Evolutionary conservation across 1,284 basidiomycete species (phyloP).

Genomic region (Sanghuangporus baumii): DNA sequence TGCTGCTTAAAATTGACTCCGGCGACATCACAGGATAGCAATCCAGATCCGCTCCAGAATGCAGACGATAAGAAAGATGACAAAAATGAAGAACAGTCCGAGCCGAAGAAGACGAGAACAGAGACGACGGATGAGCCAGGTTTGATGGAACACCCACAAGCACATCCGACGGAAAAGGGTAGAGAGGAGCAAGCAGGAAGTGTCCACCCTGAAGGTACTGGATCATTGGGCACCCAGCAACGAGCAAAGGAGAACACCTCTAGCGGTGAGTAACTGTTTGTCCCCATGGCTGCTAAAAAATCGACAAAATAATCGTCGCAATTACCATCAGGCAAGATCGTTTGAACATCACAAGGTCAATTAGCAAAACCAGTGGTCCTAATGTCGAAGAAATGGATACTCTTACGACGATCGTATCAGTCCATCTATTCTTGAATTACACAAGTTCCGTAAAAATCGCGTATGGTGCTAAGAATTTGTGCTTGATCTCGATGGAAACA

Average conservation of each 20-base stretch:
- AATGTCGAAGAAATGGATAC: too few species aligned
- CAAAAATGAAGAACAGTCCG: not conserved
- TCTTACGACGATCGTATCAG: too few species aligned
- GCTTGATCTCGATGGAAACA: too few species aligned
- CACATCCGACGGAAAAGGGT: constrained; percentile 23
- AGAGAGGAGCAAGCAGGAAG: constrained; percentile 26
- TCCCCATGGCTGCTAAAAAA: too few species aligned
- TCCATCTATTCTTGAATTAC: too few species aligned
- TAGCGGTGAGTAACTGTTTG: not conserved
- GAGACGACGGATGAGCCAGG: constrained; percentile 1
- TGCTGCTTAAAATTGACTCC: not conserved
- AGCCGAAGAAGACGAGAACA: not conserved
- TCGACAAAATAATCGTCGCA: too few species aligned
- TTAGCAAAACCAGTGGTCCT: too few species aligned
- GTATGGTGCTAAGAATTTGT: too few species aligned
- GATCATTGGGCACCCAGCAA: constrained; percentile 20
- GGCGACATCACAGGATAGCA: not conserved
- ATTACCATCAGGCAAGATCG: too few species aligned
- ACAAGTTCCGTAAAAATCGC: too few species aligned
- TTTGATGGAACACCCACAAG: not conserved
- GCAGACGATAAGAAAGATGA: not conserved
- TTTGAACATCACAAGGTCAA: too few species aligned
- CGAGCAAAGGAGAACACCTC: constrained; percentile 7
- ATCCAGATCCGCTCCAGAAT: not conserved
- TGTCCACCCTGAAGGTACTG: constrained; percentile 26